Percentiles rank a stretch among this genome's conserved stretches.
These are phyloP conservation scores for Elaeis guineensis DNA, from an alignment of 176 grass and related monocot species.

Conservation along the genomic window DNA sequence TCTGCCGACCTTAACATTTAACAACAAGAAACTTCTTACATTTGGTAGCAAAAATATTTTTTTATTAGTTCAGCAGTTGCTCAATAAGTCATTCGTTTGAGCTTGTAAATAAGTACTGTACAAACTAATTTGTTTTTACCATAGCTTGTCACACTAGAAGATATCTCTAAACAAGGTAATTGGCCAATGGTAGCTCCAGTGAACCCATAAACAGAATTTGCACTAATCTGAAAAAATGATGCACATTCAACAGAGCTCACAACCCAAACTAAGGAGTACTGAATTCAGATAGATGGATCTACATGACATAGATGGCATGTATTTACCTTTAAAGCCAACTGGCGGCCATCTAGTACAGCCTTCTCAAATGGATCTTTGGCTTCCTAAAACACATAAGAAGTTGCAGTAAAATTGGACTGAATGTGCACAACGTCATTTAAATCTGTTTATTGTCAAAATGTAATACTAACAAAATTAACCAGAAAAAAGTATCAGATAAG, in stretches of 20 bases:
- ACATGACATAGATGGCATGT: slow-evolving; percentile 7
- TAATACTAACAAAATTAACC: neutral
- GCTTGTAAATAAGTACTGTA: too few species aligned
- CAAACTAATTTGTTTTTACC: slow-evolving; percentile 34
- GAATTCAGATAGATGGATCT: slow-evolving; percentile 7
- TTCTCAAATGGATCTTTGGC: slow-evolving; percentile 94
- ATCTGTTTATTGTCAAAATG: neutral
- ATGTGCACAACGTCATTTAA: neutral
- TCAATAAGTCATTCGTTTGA: too few species aligned
- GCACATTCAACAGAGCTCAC: slow-evolving; percentile 1
- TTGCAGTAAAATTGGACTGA: neutral
- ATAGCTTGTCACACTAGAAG: slow-evolving; percentile 98
- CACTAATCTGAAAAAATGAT: slow-evolving; percentile 67
- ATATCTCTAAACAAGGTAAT: slow-evolving; percentile 96
- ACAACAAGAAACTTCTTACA: neutral
- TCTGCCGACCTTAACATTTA: slow-evolving; percentile 60
- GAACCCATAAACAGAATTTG: slow-evolving; percentile 99
- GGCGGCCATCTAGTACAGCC: slow-evolving; percentile 94
- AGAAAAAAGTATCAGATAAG: neutral
- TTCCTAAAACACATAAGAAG: slow-evolving; percentile 43
- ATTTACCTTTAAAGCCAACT: slow-evolving; percentile 86
- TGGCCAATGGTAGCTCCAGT: slow-evolving; percentile 92
- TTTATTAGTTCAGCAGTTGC: too few species aligned
- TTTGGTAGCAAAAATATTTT: neutral
- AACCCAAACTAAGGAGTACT: neutral